Conservation (phyloP, 2,329 filamentous ascomycete genomes). For the Talaromyces atroroseus region DNA sequence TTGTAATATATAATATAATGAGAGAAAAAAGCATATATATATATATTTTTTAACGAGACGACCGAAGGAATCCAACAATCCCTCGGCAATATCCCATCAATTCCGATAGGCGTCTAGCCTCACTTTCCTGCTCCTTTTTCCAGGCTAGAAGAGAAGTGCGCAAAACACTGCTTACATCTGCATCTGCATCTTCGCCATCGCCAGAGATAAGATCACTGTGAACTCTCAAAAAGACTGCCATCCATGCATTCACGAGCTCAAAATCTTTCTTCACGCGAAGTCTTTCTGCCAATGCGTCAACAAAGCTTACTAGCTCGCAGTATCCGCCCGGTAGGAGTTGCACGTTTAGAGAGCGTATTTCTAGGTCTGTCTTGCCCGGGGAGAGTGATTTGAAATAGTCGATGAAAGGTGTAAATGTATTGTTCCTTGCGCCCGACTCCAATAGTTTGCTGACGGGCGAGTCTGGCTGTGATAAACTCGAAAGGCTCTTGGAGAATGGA, state of each 20-base stretch:
- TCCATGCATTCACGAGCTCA: constrained; percentile 93
- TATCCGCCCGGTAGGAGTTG: constrained; percentile 36
- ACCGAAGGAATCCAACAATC: constrained; percentile 74
- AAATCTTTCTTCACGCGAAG: constrained; percentile 71
- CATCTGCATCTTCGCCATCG: constrained; percentile 31
- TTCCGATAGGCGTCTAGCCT: constrained; percentile 64
- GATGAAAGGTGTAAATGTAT: constrained; percentile 64
- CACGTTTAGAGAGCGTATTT: constrained; percentile 70
- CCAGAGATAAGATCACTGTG: constrained; percentile 59
- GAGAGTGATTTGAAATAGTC: constrained; percentile 73
- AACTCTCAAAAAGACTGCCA: constrained; percentile 83
- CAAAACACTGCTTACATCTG: constrained; percentile 47
- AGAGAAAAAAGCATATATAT: no score
- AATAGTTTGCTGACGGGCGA: constrained; percentile 47
- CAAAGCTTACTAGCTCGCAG: constrained; percentile 73
- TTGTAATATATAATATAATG: neutral
- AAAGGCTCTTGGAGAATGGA: constrained; percentile 58
- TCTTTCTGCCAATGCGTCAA: constrained; percentile 69
- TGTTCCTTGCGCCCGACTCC: constrained; percentile 41
- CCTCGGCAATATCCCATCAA: constrained; percentile 84
- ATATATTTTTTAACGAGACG: constrained; percentile 33
- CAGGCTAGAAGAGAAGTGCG: constrained; percentile 60
- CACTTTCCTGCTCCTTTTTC: constrained; percentile 66
- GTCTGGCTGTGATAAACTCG: constrained; percentile 26
- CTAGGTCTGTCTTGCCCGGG: constrained; percentile 81